Base-by-base conservation (phyloP, 2,329 filamentous ascomycete genomes). In the Aspergillus luchuensis region DNA sequence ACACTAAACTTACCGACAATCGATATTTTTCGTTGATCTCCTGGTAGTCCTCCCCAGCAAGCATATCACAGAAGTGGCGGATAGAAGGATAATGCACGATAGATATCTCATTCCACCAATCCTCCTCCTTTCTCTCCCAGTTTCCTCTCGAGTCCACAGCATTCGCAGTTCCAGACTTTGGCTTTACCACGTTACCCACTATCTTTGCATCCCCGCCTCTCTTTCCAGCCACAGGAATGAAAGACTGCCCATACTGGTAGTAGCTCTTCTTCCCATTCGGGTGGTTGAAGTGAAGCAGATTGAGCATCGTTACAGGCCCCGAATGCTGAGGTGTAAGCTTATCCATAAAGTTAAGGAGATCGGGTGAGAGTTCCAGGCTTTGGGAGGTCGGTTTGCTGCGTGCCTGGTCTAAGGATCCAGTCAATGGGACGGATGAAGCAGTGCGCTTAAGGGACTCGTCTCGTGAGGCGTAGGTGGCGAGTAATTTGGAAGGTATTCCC, bases 61-160 rank as follows among this genome's bases (percentile, higher is more conserved):
- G 68, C 85, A 87, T 88, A 68, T 87, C 85, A 47, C 82, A 82
- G 68, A 89, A 89, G 71, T 89, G 85, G 62, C 72, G 64, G 38
- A 88, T 82, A 54, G 81, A 86, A 3, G 87, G 86, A 72, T 89
- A 89, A 75, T 88, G 86, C 58, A 86, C 87, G 47, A 89, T 77
- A 0, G 86, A 86, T 62, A 89, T 80, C 73, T 89, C 86, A 70
- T 89, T 84, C 86, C 87, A 89, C 56, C 74, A 75, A 11, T 72
- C 74, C 49, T 63, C 60, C 43, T 66, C 69, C 15, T 64, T 67
- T 33, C 33, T 65, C 17, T 66, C 67, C 52, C 49, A 36, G n/a
- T 45, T 47, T 2, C 68, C 69, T 13, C 68, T 57, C 3, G 71
- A 70, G 58, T 74, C 73, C 13, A 66, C 63, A 10, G 58, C 47